phyloP scores from a whole-genome alignment of 495 filamentous ascomycete species.

The Rhizodiscina lignyota region DNA sequence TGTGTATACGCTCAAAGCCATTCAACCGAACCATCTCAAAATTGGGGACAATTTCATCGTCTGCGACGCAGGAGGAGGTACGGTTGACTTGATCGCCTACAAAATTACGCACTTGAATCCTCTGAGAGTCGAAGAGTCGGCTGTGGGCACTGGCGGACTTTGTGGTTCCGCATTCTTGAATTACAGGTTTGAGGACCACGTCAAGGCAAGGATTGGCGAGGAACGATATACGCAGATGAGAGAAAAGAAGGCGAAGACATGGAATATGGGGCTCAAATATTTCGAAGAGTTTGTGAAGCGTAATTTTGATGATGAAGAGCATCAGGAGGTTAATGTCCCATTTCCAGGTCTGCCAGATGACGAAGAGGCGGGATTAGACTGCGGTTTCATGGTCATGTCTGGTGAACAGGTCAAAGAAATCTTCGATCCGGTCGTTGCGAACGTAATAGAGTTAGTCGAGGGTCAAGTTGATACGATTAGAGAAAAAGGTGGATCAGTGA shows the following conservation, averaged over 20 bases:
- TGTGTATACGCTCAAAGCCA: conserved; percentile 30
- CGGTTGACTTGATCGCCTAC: conserved; percentile 26
- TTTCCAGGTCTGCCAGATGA: conserved; percentile 57
- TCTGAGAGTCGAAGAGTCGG: conserved; percentile 17
- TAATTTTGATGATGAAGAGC: conserved; percentile 60
- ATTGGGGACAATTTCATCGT: conserved; percentile 24
- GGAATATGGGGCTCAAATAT: conserved; percentile 65
- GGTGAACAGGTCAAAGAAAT: conserved; percentile 26
- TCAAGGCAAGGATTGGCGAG: conserved; percentile 21
- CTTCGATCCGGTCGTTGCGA: conserved; percentile 32
- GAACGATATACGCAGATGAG: conserved; percentile 24
- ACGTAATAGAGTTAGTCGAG: conserved; percentile 41
- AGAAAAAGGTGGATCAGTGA: conserved; percentile 43
- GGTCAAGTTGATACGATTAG: conserved; percentile 35
- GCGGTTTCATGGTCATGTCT: conserved; percentile 25
- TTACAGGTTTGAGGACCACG: conserved; percentile 28
- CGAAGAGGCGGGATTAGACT: conserved; percentile 25
- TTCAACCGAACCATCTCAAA: conserved; percentile 20
- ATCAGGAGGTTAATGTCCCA: conserved; percentile 50
- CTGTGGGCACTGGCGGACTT: conserved; percentile 33
- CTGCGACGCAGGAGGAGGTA: conserved; percentile 26
- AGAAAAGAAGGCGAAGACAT: conserved; percentile 30
- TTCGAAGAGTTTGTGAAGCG: conserved; percentile 45
- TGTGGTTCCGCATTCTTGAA: conserved; percentile 29
- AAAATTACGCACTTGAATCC: conserved; percentile 21